Conservation (phyloP, 1,284 basidiomycete species). For the Ustilago lituana region DNA sequence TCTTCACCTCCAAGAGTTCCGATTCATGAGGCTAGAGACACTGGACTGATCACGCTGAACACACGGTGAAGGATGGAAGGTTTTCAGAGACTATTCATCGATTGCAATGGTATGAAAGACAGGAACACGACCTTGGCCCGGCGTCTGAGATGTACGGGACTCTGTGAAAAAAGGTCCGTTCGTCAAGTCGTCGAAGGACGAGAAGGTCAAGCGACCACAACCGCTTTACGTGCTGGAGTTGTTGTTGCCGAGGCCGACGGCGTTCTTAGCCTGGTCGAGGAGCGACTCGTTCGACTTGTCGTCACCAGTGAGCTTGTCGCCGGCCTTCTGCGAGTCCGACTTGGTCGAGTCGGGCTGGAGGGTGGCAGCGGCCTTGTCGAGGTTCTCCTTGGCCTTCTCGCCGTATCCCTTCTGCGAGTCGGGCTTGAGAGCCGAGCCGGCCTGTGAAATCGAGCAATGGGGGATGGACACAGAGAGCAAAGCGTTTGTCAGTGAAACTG, state of each 20-base stretch:
- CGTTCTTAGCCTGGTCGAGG: slow-evolving; percentile 57
- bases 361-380: slow-evolving; percentile 59
- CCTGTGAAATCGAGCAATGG: slow-evolving; percentile 4
- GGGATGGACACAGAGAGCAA: not conserved
- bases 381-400: slow-evolving; percentile 55
- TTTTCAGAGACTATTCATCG: too few species aligned
- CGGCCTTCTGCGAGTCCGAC: slow-evolving; percentile 68
- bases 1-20: too few species aligned
- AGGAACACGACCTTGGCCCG: too few species aligned
- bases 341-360: slow-evolving; percentile 68
- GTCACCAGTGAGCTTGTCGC: slow-evolving; percentile 71
- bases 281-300: slow-evolving; percentile 51
- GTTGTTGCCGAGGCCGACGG: slow-evolving; percentile 49
- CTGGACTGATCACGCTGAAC: too few species aligned
- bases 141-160: too few species aligned
- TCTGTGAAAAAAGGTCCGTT: too few species aligned
- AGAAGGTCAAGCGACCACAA: too few species aligned
- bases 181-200: too few species aligned
- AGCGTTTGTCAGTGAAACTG: slow-evolving; percentile 2
- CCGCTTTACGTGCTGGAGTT: too few species aligned
- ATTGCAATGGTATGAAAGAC: too few species aligned
- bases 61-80: too few species aligned
- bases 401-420: slow-evolving; percentile 50
- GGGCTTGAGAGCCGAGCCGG: slow-evolving; percentile 52
- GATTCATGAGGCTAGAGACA: too few species aligned